Base-by-base conservation (phyloP, 352 stramenopile species). In the Phytophthora sojae region DNA sequence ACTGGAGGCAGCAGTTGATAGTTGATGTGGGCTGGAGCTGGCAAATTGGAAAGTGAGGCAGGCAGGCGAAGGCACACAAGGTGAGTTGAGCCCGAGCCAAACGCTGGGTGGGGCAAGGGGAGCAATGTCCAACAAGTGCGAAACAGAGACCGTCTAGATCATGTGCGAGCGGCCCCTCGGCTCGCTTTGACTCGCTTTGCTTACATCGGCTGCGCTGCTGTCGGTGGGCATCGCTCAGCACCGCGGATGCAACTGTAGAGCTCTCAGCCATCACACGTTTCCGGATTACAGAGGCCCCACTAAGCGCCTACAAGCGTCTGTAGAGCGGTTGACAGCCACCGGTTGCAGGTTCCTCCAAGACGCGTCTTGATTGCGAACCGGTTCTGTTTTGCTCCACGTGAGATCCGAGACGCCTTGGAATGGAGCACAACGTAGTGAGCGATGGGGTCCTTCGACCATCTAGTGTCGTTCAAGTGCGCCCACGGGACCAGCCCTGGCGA, bases 101-200 rank as follows among this genome's bases (percentile, higher is more conserved):
- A 19, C 3, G 39, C 15, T 17, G 4, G 37, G 8, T 44, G 15
- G 14, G 14, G 54, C n/a, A 23, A 61, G 35, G 32, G 32, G 8
- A 39, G 32, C 32, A 39, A 39, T 39, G 32, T 15, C 32, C 32
- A 39, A 39, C 32, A 39, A 39, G 32, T 5, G 32, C 37, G 42
- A 37, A 64, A 57, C 45, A 32, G 55, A 71, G 35, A 60, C 64
- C 7, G 17, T n/a, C 59, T 23, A 56, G 35, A 35, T 59, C 64
- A 51, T 74, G 61, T 61, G 26, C 17, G 44, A 64, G 65, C 30
- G 51, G 55, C 64, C 66, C 60, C 58, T 68, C 61, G 21, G 21
- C 21, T 21, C n/a, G 54, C 67, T 74, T 57, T 70, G 67, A 62
- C 54, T 54, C 47, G 47, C 3, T 53, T 62, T 74, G 61, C 49